A percentile compares a stretch with the other conserved stretches of the same genome.
These are phyloP conservation scores for Debaryomycetaceae sp. DNA, from an alignment of 1,139 yeast genomes.

Conservation along the genomic window DNA sequence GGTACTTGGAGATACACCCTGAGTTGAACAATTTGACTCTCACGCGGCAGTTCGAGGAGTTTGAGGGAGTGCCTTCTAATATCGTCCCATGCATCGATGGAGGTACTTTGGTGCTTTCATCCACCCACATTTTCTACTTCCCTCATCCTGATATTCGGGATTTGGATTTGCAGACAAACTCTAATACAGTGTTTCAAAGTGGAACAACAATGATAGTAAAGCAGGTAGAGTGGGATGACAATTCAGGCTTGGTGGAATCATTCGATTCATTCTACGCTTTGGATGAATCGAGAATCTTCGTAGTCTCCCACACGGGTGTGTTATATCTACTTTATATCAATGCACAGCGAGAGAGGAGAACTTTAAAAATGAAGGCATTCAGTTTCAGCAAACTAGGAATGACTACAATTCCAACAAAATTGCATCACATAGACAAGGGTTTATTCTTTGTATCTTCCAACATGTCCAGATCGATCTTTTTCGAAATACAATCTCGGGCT, in stretches of 20 bases:
- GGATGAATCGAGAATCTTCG: slow-evolving; percentile 25
- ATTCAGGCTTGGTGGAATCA: background rate
- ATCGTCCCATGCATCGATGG: slow-evolving; percentile 22
- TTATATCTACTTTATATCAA: slow-evolving; percentile 26
- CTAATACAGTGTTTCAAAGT: slow-evolving; percentile 7
- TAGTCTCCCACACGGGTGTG: slow-evolving; percentile 30
- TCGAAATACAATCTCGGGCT: slow-evolving; percentile 21
- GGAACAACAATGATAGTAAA: slow-evolving; percentile 13
- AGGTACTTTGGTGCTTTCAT: slow-evolving; percentile 31
- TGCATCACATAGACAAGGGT: slow-evolving; percentile 28
- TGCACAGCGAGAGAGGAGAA: slow-evolving; percentile 2
- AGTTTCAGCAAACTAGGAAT: slow-evolving; percentile 28
- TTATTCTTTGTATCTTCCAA: slow-evolving; percentile 32
- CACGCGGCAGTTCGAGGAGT: slow-evolving; percentile 29
- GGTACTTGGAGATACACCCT: slow-evolving; percentile 23
- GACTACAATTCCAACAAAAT: slow-evolving; percentile 23
- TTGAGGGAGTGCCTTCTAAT: slow-evolving; percentile 31
- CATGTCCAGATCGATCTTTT: slow-evolving; percentile 31
- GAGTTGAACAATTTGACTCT: slow-evolving; percentile 9
- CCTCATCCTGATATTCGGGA: slow-evolving; percentile 15
- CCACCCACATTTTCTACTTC: slow-evolving; percentile 30
- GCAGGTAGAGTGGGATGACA: background rate
- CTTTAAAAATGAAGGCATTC: slow-evolving; percentile 16
- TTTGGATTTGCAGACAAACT: slow-evolving; percentile 11
- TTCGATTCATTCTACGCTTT: slow-evolving; percentile 12